A percentile compares a stretch with the other conserved stretches of the same genome.
Conservation (phyloP, 306 rosid species). For the Cucurbita ficifolia region DNA sequence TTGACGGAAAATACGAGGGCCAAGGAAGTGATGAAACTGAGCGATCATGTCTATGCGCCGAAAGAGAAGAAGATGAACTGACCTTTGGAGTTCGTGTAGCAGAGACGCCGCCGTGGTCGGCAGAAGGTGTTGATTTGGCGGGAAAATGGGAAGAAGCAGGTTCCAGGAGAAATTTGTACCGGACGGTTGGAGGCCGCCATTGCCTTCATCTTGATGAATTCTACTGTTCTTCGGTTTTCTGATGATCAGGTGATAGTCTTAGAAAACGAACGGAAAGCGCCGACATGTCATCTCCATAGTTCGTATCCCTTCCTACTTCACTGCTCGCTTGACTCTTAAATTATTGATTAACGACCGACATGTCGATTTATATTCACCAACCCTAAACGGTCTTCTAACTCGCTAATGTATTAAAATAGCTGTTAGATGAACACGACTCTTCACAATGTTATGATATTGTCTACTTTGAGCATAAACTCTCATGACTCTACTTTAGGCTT, state of each 20-base stretch:
- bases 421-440: no score
- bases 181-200: slow-evolving; percentile 1
- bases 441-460: no score
- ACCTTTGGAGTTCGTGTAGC: slow-evolving; percentile 16
- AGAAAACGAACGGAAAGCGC: background rate
- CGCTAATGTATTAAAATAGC: no score
- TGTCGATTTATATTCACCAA: slow-evolving; percentile 15
- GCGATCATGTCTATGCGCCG: background rate
- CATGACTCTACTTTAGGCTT: no score
- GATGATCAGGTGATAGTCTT: background rate
- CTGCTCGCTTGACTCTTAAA: background rate
- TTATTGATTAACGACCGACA: background rate
- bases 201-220: slow-evolving; percentile 2
- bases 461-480: no score
- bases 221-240: background rate
- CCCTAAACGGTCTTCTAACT: no score
- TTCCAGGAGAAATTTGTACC: background rate
- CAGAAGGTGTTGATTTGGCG: slow-evolving; percentile 1
- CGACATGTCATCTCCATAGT: background rate
- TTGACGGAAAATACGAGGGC: background rate
- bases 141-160: slow-evolving; percentile 8
- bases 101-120: background rate
- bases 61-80: background rate
- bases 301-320: background rate
- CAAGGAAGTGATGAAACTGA: background rate